Base-by-base conservation (phyloP, 177 flowering plant species). In the Vitis hybrid region DNA sequence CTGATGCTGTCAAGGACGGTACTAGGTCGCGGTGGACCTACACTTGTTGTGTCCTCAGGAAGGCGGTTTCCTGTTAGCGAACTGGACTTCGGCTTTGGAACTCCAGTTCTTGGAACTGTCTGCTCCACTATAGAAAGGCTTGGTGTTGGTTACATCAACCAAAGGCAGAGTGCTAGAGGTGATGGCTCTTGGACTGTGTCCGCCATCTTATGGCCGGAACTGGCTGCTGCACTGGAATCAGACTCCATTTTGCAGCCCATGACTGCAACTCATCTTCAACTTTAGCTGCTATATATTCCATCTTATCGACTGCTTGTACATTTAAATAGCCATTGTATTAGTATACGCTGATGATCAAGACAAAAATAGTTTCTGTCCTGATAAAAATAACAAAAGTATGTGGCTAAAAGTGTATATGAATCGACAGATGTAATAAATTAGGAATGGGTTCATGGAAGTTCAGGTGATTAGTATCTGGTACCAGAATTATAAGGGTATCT, bases 121-220 rank as follows among this genome's bases (percentile, higher is more conserved):
- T 81, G 78, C 64, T 72, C 86, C 1, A 77, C 83, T 10, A 73
- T 84, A 4, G 73, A 77, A 14, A 84, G 68, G 29, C 68, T 82
- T 7, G 87, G 87, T 26, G 82, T 81, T 2, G 80, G 74, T 15
- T 86, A 86, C 63, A 52, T 86, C 73, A 84, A 84, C 74, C 90
- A 82, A 62, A 78, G 86, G 72, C 76, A 76, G 18, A 82, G 86
- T 66, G 90, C 82, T 10, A 66, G 56, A 14, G 75, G 71, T 11
- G 83, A 84, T 71, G 90, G 86, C 11, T 82, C 90, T 5, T 86
- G 87, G 90, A 78, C 78, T 3, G 77, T 86, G n/a, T 86, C 86
- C 5, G 82, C 90, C 15, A 84, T 86, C 16, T 55, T 86, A 13
- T 82, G 86, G 88, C 86, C 90, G 2, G 83, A 83, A 65, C 59